Evolutionary conservation across 768 basidiomycete genomes (phyloP), one percentile per base, ranked within the genome.

Genomic region (Tylopilus felleus): DNA sequence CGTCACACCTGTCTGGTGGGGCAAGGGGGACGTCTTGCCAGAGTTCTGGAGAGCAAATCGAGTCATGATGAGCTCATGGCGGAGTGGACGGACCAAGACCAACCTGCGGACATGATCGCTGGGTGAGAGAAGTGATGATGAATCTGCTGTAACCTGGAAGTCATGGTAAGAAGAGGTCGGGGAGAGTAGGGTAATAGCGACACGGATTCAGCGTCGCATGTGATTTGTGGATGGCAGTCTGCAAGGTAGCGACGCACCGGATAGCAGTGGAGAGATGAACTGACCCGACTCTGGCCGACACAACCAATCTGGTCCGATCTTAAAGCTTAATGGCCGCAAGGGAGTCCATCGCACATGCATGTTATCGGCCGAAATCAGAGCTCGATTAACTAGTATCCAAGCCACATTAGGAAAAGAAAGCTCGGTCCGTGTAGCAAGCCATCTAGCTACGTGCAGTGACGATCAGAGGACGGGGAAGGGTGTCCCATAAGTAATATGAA

Each of bases 11-110:
- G 65, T 93, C 91, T 12, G 90, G 88, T 35, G 91, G 91, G 19
- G 91, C 91, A 57, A 91, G 83, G 36, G 89, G 87, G 23, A 93
- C 86, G 52, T 73, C 68, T 57, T 85, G 75, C 90, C 90, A 93
- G 47, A 74, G 68, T 76, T 90, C 89, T 91, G 70, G 47, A 19
- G 39, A n/a, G 22, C 8, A 46, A 17, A 46, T 45, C 10, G 27
- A 29, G 51, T 49, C 40, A 49, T 19, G 42, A 49, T 14, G 31
- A 21, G 44, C 10, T 19, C 43, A 35, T 42, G 27, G 21, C 0
- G 1, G 16, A 28, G 28, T 2, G 8, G 41, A 43, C 52, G 51
- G 49, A 68, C 58, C 55, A 56, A 35, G 40, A 60, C 80, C 52
- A 67, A 85, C 85, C 84, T 70, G 76, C 77, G 25, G 76, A 75